A percentile compares a stretch with the other conserved stretches of the same genome.
Evolutionary conservation across 495 filamentous ascomycete species (phyloP).

Genomic region (Pyrenula aspistea): DNA sequence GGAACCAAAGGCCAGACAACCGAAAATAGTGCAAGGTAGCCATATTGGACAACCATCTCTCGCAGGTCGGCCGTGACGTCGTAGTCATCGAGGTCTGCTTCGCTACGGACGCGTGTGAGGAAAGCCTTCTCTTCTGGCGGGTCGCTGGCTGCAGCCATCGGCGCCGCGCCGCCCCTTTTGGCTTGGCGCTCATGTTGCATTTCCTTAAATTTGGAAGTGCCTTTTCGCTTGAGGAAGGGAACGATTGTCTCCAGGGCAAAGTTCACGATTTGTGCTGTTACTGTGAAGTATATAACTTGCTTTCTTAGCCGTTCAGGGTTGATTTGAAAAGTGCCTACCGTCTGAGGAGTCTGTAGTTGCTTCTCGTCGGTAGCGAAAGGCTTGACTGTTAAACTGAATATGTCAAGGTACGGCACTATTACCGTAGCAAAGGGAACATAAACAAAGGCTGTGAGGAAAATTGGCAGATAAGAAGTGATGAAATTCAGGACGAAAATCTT

Average conservation of each 20-base stretch:
- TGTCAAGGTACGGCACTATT: slow-evolving; percentile 80
- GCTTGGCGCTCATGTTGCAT: slow-evolving; percentile 45
- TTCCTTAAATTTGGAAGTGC: slow-evolving; percentile 54
- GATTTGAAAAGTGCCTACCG: slow-evolving; percentile 50
- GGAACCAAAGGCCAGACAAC: slow-evolving; percentile 85
- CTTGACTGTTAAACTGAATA: slow-evolving; percentile 68
- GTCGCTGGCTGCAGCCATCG: slow-evolving; percentile 34
- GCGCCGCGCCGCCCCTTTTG: slow-evolving; percentile 26
- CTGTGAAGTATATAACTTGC: slow-evolving; percentile 94
- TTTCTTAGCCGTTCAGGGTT: slow-evolving; percentile 76
- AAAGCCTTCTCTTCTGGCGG: slow-evolving; percentile 64
- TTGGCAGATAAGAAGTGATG: slow-evolving; percentile 87
- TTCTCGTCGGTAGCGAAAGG: slow-evolving; percentile 45
- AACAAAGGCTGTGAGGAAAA: slow-evolving; percentile 90
- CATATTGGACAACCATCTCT: slow-evolving; percentile 36
- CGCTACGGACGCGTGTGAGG: slow-evolving; percentile 66
- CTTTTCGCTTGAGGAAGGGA: slow-evolving; percentile 64
- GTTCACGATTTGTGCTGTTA: slow-evolving; percentile 87
- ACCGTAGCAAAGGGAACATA: slow-evolving; percentile 87
- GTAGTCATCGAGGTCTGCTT: slow-evolving; percentile 77
- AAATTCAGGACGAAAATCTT: slow-evolving; percentile 97
- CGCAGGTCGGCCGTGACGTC: slow-evolving; percentile 50
- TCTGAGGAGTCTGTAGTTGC: neutral
- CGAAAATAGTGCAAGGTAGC: slow-evolving; percentile 88
- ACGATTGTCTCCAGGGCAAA: slow-evolving; percentile 78